Conservation (phyloP, 2,329 filamentous ascomycete species). For the Xenoacremonium recifei region DNA sequence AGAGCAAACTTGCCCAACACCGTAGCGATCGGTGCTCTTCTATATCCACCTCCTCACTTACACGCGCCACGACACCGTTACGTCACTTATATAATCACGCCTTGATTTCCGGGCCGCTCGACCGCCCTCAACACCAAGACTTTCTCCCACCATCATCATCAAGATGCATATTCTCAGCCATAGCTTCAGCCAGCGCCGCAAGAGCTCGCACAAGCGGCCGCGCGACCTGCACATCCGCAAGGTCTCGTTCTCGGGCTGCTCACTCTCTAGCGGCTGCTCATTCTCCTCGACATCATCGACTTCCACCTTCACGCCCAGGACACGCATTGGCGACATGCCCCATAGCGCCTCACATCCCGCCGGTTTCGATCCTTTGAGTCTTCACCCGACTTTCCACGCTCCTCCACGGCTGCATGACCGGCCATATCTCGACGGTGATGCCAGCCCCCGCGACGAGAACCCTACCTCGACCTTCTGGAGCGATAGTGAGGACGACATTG, state of each 20-base stretch:
- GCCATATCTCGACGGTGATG: slow-evolving; percentile 25
- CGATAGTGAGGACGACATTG: slow-evolving; percentile 23
- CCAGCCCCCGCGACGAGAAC: slow-evolving; percentile 14
- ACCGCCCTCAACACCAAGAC: too few species aligned
- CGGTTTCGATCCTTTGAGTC: slow-evolving; percentile 33
- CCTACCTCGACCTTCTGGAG: slow-evolving; percentile 28
- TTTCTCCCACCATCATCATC: slow-evolving; percentile 3
- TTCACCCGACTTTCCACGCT: slow-evolving; percentile 35
- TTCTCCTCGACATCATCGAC: slow-evolving; percentile 32
- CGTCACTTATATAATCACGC: too few species aligned
- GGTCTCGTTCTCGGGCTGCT: slow-evolving; percentile 40
- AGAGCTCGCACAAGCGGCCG: slow-evolving; percentile 31
- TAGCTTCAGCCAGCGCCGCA: slow-evolving; percentile 36
- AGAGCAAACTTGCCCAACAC: too few species aligned
- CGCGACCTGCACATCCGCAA: slow-evolving; percentile 41
- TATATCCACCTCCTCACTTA: too few species aligned
- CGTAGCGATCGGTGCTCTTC: too few species aligned
- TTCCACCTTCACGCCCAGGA: slow-evolving; percentile 19
- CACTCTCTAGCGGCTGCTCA: slow-evolving; percentile 36
- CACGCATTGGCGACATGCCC: slow-evolving; percentile 20
- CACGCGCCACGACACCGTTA: too few species aligned
- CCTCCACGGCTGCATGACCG: slow-evolving; percentile 37
- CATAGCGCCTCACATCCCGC: slow-evolving; percentile 22
- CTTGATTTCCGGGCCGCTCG: too few species aligned
- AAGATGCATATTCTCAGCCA: slow-evolving; percentile 37